Percentiles rank a stretch among this genome's conserved stretches.
These are phyloP conservation scores for Didymella exigua DNA, from an alignment of 2,329 filamentous ascomycete genomes.

Conservation along the genomic window DNA sequence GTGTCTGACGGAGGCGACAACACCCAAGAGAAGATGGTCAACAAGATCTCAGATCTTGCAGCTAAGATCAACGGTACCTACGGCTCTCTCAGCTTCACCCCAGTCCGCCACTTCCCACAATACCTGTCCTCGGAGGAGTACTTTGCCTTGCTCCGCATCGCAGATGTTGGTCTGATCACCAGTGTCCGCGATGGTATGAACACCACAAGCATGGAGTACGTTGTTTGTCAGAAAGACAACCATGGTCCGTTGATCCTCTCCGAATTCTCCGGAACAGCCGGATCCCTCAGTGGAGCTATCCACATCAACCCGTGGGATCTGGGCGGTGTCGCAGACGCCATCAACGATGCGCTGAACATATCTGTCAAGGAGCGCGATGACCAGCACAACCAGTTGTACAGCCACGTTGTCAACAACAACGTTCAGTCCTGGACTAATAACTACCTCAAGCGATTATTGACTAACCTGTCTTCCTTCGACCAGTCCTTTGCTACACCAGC, in stretches of 20 bases:
- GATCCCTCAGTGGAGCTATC: slow-evolving; percentile 81
- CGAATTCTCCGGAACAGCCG: slow-evolving; percentile 93
- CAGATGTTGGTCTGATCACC: slow-evolving; percentile 91
- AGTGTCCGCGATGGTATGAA: slow-evolving; percentile 98
- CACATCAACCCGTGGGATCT: slow-evolving; percentile 98
- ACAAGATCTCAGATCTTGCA: slow-evolving; percentile 87
- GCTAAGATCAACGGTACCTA: slow-evolving; percentile 90
- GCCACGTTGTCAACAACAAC: slow-evolving; percentile 83
- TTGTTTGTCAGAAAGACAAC: slow-evolving; percentile 86
- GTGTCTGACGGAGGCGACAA: slow-evolving; percentile 75
- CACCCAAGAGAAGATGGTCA: slow-evolving; percentile 78
- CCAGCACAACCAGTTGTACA: slow-evolving; percentile 77
- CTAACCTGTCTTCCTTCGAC: slow-evolving; percentile 77
- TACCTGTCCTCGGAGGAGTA: slow-evolving; percentile 91
- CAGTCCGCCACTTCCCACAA: slow-evolving; percentile 93
- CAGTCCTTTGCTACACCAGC: slow-evolving; percentile 78
- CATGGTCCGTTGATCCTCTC: slow-evolving; percentile 91
- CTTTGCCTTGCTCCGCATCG: slow-evolving; percentile 87
- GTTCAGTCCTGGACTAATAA: slow-evolving; percentile 85
- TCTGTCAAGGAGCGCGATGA: slow-evolving; percentile 65
- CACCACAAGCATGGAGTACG: slow-evolving; percentile 92
- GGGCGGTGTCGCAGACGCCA: slow-evolving; percentile 79
- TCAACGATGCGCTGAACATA: slow-evolving; percentile 83
- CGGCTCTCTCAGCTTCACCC: slow-evolving; percentile 85
- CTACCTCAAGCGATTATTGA: slow-evolving; percentile 78